Conservation (phyloP, 371 early-diverging fungal genomes). For the Rhizopus sp. region DNA sequence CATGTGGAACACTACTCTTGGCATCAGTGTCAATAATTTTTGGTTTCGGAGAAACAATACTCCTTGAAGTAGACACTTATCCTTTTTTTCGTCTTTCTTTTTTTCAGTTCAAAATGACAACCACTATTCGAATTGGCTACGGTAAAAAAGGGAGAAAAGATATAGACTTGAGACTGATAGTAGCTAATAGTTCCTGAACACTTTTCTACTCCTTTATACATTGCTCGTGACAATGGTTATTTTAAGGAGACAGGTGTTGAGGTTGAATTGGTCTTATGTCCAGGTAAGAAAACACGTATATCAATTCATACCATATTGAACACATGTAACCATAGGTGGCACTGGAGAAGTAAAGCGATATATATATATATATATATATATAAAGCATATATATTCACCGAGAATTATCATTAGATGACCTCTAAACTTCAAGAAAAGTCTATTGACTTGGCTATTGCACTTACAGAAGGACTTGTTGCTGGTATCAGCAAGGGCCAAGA, state of each 20-base stretch:
- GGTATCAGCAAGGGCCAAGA: constrained; percentile 67
- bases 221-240: constrained; percentile 64
- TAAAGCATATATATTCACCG: background rate
- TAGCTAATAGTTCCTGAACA: constrained; percentile 77
- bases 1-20: too few relatives aligned
- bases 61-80: background rate
- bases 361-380: background rate
- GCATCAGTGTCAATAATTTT: too few relatives aligned
- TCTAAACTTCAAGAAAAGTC: constrained; percentile 65
- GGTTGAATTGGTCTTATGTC: constrained; percentile 68
- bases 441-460: constrained; percentile 79
- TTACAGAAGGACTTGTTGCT: constrained; percentile 86
- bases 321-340: constrained; percentile 34
- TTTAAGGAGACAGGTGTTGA: constrained; percentile 58
- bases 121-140: constrained; percentile 46
- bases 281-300: constrained; percentile 38
- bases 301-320: background rate
- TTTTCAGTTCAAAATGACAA: constrained; percentile 7
- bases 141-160: constrained; percentile 21
- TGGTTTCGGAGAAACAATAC: too few relatives aligned
- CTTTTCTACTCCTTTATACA: constrained; percentile 81
- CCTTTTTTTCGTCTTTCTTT: constrained; percentile 4
- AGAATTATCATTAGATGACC: constrained; percentile 65
- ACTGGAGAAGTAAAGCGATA: constrained; percentile 65
- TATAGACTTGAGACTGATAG: background rate